Percentiles rank a stretch among this genome's conserved stretches.
phyloP scores from a whole-genome alignment of 108 stramenopile species.

The Fragilariopsis cylindrus region DNA sequence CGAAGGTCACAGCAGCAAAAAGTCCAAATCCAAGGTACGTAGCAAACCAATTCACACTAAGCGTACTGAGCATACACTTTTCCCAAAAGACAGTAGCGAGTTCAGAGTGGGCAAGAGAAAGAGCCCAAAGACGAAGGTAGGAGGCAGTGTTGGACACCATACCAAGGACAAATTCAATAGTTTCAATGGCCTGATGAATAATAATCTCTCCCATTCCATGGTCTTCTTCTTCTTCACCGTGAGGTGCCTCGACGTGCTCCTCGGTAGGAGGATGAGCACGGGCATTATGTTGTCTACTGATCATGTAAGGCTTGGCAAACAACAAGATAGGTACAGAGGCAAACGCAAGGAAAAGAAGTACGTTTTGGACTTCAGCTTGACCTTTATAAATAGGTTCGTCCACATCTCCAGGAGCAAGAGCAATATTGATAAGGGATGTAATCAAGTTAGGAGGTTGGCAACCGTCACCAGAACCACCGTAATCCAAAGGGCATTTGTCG shows the following conservation, averaged over 20 bases:
- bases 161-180: conserved; percentile 98
- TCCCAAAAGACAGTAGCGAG: conserved; percentile 99
- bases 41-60: conserved; percentile 91
- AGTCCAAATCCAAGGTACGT: conserved; percentile 95
- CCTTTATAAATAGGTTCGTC: conserved; percentile 95
- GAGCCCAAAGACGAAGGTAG: conserved; percentile 99
- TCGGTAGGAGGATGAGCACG: conserved; percentile 24
- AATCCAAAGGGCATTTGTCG: conserved; percentile 89
- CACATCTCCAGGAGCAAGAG: conserved; percentile 90
- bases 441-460: conserved; percentile 98
- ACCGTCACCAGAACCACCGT: conserved; percentile 92
- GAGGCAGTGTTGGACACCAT: conserved; percentile 99
- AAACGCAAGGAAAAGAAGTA: conserved; percentile 89
- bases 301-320: conserved; percentile 91
- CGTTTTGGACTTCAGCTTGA: conserved; percentile 85
- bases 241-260: conserved; percentile 53
- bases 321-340: conserved; percentile 93
- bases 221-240: conserved; percentile 72
- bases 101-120: conserved; percentile 98
- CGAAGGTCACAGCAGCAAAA: conserved; percentile 96
- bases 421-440: conserved; percentile 97
- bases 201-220: conserved; percentile 91
- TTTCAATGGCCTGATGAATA: conserved; percentile 98
- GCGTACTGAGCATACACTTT: conserved; percentile 93
- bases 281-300: conserved; percentile 51